phyloP scores from a whole-genome alignment of 208 protist genomes.

The Wallacemonas sp. region DNA sequence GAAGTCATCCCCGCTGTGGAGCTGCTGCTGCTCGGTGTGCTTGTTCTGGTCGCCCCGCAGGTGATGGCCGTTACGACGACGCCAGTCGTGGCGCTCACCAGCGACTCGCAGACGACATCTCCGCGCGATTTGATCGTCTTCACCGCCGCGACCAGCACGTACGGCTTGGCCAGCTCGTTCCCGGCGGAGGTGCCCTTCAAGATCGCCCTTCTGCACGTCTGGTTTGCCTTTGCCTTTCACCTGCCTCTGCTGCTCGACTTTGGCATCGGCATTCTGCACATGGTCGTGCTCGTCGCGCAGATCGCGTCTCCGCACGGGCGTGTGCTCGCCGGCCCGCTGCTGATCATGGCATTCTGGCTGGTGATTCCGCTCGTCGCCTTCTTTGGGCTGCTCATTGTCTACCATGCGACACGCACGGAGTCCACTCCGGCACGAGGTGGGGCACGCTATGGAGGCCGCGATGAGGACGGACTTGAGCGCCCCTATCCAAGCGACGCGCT shows the following conservation, averaged over 20 bases:
- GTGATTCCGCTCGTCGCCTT: constrained; percentile 46
- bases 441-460: too few species aligned
- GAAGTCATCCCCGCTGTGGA: constrained; percentile 42
- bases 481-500: too few species aligned
- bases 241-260: constrained; percentile 46
- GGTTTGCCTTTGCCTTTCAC: constrained; percentile 57
- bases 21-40: constrained; percentile 65
- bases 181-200: constrained; percentile 67
- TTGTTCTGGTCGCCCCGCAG: constrained; percentile 72
- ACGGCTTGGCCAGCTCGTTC: constrained; percentile 36
- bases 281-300: constrained; percentile 56
- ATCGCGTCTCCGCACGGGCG: constrained; percentile 22
- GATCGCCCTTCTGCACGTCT: constrained; percentile 64
- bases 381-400: constrained; percentile 20
- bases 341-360: constrained; percentile 63
- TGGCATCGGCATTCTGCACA: constrained; percentile 61
- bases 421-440: too few species aligned
- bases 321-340: constrained; percentile 35
- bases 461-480: too few species aligned
- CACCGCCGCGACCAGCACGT: constrained; percentile 9
- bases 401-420: too few species aligned
- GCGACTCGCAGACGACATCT: neutral
- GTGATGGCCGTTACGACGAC: constrained; percentile 44
- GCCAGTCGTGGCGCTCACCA: neutral
- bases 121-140: constrained; percentile 6